These are phyloP conservation scores for Claviceps quebecensis DNA, from an alignment of 2,329 filamentous ascomycete genomes.

Conservation along the genomic window DNA sequence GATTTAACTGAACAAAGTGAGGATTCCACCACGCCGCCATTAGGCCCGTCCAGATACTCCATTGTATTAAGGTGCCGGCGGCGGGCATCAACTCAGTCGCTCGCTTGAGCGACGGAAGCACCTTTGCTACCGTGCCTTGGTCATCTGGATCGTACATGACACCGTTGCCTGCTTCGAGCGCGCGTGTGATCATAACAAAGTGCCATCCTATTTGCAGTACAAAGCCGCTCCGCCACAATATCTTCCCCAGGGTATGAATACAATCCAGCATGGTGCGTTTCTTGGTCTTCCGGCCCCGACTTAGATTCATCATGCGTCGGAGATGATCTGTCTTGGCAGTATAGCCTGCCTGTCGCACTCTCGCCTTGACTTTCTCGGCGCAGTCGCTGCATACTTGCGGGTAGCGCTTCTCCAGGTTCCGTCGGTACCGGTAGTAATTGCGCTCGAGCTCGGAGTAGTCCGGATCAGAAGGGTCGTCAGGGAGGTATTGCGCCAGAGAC, in stretches of 20 bases:
- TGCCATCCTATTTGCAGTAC: conserved; percentile 39
- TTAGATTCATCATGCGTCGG: conserved; percentile 59
- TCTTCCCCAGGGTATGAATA: conserved; percentile 27
- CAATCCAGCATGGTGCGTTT: conserved; percentile 27
- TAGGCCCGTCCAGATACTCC: conserved; percentile 34
- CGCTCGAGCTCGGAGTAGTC: conserved; percentile 55
- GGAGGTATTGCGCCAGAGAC: conserved; percentile 67
- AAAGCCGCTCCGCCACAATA: conserved; percentile 35
- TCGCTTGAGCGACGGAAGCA: conserved; percentile 8
- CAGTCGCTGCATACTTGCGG: conserved; percentile 79
- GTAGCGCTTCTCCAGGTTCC: conserved; percentile 65
- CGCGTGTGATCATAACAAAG: conserved; percentile 15
- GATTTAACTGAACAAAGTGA: conserved; percentile 42
- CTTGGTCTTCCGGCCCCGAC: conserved; percentile 23
- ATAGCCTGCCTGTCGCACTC: conserved; percentile 60
- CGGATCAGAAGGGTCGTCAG: conserved; percentile 48
- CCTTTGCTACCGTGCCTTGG: conserved; percentile 7
- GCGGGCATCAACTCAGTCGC: conserved; percentile 23
- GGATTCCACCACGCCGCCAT: conserved; percentile 56
- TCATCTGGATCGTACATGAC: conserved; percentile 23
- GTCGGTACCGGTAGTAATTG: conserved; percentile 55
- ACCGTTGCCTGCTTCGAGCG: conserved; percentile 14
- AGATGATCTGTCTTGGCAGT: conserved; percentile 73
- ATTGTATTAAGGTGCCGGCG: conserved; percentile 27
- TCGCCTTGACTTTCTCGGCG: conserved; percentile 55